Evolutionary conservation across 805 yeast species (phyloP), one percentile per base, ranked within the genome.

Genomic region (Martiniozyma abietophila): DNA sequence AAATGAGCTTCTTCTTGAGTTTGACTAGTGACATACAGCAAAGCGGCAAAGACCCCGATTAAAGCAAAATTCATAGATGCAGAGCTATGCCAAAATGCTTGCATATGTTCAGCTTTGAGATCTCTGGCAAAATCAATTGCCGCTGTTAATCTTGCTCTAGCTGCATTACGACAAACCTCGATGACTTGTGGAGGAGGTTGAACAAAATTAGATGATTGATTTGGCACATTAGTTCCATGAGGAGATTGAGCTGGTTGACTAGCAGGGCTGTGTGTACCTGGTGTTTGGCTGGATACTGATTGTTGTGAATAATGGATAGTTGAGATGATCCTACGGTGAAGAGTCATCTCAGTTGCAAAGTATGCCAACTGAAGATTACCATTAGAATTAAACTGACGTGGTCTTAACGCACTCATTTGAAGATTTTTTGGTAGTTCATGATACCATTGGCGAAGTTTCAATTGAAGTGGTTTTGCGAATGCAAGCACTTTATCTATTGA

Each of bases 81-180:
- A 2, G 86, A 74, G 2, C 86, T 73, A 56, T 83, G 92, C 96
- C 96, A 88, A 54, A 85, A 86, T 8, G 94, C 74, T 51, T 78
- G 88, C 31, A 84, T 67, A 49, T 85, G 94, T 45, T 85, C 95
- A 8, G 80, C 78, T 45, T 76, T 78, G 53, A 88, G 64, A 40
- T 75, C 79, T 32, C 78, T 62, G 8, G 83, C 76, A 54, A 84
- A 81, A 35, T 81, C 92, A 40, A 82, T 72, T 1, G 95, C 83
- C 0, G 95, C 95, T 6, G 72, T 58, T 12, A 88, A 62, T 49
- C 97, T 64, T 2, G 94, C 80, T 38, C 69, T 74, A 2, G 96
- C 96, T 0, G 96, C 95, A 19, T 78, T 65, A 27, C 95, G 67
- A 52, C 96, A 85, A 1, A 86, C 86, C 20, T 62, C 56, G 8